Base-by-base conservation (phyloP, 2,329 filamentous ascomycete genomes). In the Verticillium klebahnii region DNA sequence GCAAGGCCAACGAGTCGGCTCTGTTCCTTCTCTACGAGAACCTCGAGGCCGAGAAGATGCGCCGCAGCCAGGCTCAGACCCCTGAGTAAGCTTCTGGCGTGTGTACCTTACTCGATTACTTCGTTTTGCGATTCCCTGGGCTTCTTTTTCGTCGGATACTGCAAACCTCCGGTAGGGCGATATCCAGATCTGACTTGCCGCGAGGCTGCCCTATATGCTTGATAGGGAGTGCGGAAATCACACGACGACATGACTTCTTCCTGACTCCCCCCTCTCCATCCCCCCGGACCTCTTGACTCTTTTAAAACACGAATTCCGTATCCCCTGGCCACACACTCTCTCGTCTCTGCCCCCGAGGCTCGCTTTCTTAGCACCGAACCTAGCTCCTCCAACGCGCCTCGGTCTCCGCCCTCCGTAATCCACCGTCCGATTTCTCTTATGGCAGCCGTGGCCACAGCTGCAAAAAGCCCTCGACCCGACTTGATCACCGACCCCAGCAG, bases 11-110 rank as follows among this genome's bases (percentile, higher is more conserved):
- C 71, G 95, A 99, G 79, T 94, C 93, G 69, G 95, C 95, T 5
- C 84, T 99, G 32, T 97, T 97, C 78, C 88, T 99, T 60, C 83
- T 99, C 66, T 99, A 99, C 75, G 95, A 99, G 84, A 99, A 99
- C 78, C 87, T 99, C 59, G 95, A 99, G 81, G 94, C 93, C 17
- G 95, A 99, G 83, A 99, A 99, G 86, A 96, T 96, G 88, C 92
- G 95, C 71, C 92, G 95, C 75, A 96, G 92, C 82, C 90, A 96
- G 79, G 85, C 88, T 61, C 82, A 82, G 69, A 72, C 80, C 59
- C 68, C 77, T 58, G 84, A 86, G 74, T 86, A 86, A 69, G 66
- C 56, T 40, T 40, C 54, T 50, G 45, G 9, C 45, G 19, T 12
- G 23, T 23, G 45, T 50, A 23, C 11, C 45, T 50, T 50, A 50